Conservation (phyloP, 441 rosid genomes). For the Manihot esculenta region DNA sequence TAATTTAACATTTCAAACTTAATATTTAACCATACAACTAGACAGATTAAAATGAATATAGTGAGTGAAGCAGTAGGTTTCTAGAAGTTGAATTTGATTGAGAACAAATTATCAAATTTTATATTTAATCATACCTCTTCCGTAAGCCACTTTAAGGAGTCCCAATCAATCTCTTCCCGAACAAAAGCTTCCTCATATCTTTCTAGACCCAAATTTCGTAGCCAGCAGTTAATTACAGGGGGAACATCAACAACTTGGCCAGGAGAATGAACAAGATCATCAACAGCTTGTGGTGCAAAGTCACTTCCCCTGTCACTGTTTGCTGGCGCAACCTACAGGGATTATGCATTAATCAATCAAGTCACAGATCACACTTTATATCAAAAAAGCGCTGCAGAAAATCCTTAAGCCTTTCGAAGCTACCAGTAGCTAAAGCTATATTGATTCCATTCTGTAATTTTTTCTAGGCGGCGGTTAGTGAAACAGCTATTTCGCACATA, state of each 20-base stretch:
- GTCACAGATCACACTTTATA: not conserved
- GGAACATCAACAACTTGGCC: slow-evolving; percentile 45
- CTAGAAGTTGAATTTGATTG: not conserved
- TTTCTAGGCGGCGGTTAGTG: not conserved
- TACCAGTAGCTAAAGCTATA: no score
- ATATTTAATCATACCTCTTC: slow-evolving; percentile 64
- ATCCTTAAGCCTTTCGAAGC: no score
- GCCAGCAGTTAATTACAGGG: slow-evolving; percentile 72
- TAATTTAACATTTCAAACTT: not conserved
- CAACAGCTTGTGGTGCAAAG: slow-evolving; percentile 28
- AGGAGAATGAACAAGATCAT: slow-evolving; percentile 36
- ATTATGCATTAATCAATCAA: not conserved
- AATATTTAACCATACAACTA: not conserved
- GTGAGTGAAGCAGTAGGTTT: not conserved
- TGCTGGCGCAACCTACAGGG: slow-evolving; percentile 36
- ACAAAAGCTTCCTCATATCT: slow-evolving; percentile 69
- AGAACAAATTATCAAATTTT: not conserved
- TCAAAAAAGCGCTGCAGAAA: no score
- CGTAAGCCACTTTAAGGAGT: slow-evolving; percentile 67
- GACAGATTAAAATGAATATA: not conserved
- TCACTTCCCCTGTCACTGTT: slow-evolving; percentile 23
- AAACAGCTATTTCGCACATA: not conserved
- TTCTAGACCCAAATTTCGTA: slow-evolving; percentile 57
- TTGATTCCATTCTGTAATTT: not conserved
- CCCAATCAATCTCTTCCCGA: slow-evolving; percentile 94